Evolutionary conservation across 176 grass and related monocot species (phyloP), one percentile per base, ranked within the genome.

Genomic region (Rhynchospora pubera): DNA sequence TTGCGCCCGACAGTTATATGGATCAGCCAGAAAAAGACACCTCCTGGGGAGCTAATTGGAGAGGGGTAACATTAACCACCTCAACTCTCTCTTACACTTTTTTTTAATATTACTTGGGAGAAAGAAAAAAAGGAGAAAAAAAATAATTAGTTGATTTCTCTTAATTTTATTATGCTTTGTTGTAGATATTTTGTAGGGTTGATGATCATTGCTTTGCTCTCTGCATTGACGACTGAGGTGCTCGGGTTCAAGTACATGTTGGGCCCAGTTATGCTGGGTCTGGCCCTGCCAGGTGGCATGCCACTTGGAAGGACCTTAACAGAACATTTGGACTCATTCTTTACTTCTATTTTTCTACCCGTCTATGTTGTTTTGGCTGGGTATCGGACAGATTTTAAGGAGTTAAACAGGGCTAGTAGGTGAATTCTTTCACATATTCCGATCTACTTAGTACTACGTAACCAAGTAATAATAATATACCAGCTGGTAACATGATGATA

Each of bases 271-370:
- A 77, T 97, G 71, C 81, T 93, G 21, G 93, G 93, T 1, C 85
- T 97, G 1, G 83, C 84, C 53, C 81, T 93, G 52, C 93, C 89
- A 1, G 91, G 89, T 3, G 91, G 93, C 67, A 93, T 97, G 93
- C 93, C 93, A 5, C 79, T 97, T 56, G 89, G 94, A 13, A 87
- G 81, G 51, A 97, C 94, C 23, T 76, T 97, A 85, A 93, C 67
- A 22, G 89, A 97, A 78, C 76, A 86, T n/a, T 77, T 97, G 26
- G 94, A 97, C 50, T 91, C 91, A 18, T 88, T 89, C 78, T 93
- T 91, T 88, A 90, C 85, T 59, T 84, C 84, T 50, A 47, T 97
- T 19, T 97, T 93, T 83, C 77, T 93, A 1, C 91, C 94, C 0
- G 71, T 93, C 2, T 97, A 91, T 81, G 83, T 88, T 44, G 89